Conservation (phyloP, 495 filamentous ascomycete genomes). For the Filosporella fistucella region DNA sequence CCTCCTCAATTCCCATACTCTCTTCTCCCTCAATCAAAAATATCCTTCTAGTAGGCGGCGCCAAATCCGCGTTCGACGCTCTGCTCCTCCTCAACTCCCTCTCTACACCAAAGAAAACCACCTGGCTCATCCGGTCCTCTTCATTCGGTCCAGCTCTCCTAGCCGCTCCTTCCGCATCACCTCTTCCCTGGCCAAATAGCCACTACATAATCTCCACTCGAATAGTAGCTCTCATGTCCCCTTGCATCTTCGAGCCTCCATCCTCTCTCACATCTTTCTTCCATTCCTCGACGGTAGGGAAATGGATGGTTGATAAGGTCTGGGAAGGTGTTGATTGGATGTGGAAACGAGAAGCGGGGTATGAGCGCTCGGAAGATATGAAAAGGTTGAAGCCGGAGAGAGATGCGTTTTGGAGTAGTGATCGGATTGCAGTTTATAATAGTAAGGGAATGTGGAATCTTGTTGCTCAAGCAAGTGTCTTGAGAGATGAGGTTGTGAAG, state of each 20-base stretch:
- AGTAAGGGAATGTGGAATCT: neutral
- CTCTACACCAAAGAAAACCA: slow-evolving; percentile 32
- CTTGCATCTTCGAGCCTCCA: slow-evolving; percentile 28
- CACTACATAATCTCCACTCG: slow-evolving; percentile 24
- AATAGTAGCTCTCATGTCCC: slow-evolving; percentile 22
- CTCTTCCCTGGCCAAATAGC: slow-evolving; percentile 28
- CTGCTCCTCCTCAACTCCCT: slow-evolving; percentile 31
- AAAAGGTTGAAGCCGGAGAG: neutral
- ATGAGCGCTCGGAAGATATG: neutral
- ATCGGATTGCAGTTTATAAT: neutral
- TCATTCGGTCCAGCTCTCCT: slow-evolving; percentile 31
- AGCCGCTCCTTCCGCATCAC: slow-evolving; percentile 23
- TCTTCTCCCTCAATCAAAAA: slow-evolving; percentile 17
- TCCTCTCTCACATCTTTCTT: slow-evolving; percentile 22
- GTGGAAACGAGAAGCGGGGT: neutral
- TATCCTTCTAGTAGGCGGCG: slow-evolving; percentile 36
- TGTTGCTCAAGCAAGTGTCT: neutral
- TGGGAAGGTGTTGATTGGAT: slow-evolving; percentile 13
- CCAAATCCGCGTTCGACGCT: slow-evolving; percentile 41
- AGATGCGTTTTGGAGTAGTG: slow-evolving; percentile 5
- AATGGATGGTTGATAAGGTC: slow-evolving; percentile 14
- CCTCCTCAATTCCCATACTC: slow-evolving; percentile 20
- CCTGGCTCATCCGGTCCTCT: slow-evolving; percentile 37
- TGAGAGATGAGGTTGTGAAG: neutral
- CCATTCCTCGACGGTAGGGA: slow-evolving; percentile 15